These are phyloP conservation scores for Saprolegnia diclina DNA, from an alignment of 352 stramenopile genomes.

Conservation along the genomic window DNA sequence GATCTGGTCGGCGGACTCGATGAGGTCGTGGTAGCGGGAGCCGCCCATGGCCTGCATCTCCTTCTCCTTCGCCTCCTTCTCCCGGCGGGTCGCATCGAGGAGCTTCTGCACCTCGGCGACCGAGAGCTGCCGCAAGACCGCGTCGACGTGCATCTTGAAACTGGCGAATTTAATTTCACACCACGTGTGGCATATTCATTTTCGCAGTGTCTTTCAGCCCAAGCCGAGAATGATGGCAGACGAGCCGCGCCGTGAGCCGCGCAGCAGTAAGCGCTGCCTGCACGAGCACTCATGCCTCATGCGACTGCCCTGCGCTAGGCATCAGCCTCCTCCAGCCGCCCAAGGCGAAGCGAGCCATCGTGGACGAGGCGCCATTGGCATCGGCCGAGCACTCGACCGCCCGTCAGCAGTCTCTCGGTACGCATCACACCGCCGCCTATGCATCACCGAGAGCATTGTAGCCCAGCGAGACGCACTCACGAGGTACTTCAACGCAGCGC, in stretches of 20 bases:
- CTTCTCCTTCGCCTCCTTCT: conserved; percentile 83
- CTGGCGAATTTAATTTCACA: too few species aligned
- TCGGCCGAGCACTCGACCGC: conserved; percentile 15
- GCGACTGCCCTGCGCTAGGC: not conserved
- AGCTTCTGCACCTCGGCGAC: conserved; percentile 80
- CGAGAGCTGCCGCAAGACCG: conserved; percentile 72
- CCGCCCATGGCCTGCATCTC: conserved; percentile 92
- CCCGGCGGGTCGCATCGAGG: conserved; percentile 67
- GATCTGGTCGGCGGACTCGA: conserved; percentile 90
- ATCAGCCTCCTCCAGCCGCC: not conserved
- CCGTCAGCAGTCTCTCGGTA: not conserved
- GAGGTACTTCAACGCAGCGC: conserved; percentile 52
- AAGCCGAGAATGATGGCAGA: not conserved
- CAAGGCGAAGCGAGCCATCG: conserved; percentile 9
- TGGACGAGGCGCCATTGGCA: not conserved
- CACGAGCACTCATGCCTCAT: not conserved
- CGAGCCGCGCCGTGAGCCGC: not conserved
- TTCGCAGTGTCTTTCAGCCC: not conserved
- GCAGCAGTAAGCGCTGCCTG: not conserved
- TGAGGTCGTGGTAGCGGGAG: conserved; percentile 88
- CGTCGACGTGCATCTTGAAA: conserved; percentile 28
- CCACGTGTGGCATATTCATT: too few species aligned
- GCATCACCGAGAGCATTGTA: conserved; percentile 26
- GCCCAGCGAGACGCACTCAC: conserved; percentile 52
- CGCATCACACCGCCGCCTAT: not conserved